phyloP scores from a whole-genome alignment of 2,329 filamentous ascomycete genomes.

The Berkeleyomyces rouxiae region DNA sequence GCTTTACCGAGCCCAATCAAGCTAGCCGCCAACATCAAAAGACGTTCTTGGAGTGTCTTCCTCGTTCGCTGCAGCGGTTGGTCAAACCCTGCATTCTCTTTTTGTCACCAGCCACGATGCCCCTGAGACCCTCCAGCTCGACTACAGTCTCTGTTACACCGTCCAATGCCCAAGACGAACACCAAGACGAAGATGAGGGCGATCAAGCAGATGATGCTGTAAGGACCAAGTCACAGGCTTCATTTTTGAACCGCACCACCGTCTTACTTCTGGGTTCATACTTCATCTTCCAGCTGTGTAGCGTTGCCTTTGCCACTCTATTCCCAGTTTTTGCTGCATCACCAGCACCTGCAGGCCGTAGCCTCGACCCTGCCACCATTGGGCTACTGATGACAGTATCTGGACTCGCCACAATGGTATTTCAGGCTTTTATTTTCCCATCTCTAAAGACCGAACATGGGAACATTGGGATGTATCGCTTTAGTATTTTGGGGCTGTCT shows the following conservation, averaged over 20 bases:
- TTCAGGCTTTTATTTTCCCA: conserved; percentile 76
- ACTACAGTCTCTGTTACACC: neutral
- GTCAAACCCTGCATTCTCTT: neutral
- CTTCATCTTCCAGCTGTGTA: conserved; percentile 82
- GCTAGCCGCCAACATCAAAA: neutral
- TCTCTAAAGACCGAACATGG: conserved; percentile 62
- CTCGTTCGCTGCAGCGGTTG: neutral
- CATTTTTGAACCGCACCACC: conserved; percentile 61
- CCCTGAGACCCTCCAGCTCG: neutral
- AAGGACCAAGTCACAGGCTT: neutral
- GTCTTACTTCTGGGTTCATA: conserved; percentile 70
- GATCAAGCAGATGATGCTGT: neutral
- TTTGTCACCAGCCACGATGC: neutral
- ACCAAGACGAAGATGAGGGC: neutral
- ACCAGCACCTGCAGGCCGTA: conserved; percentile 56
- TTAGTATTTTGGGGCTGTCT: conserved; percentile 63
- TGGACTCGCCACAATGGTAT: conserved; percentile 69
- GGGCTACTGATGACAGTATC: conserved; percentile 74
- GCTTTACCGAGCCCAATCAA: conserved; percentile 59
- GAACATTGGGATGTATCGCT: conserved; percentile 70
- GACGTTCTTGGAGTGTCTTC: neutral
- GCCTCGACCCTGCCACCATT: conserved; percentile 61
- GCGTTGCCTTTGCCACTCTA: conserved; percentile 87
- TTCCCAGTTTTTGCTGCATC: conserved; percentile 86
- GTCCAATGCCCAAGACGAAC: neutral